Conservation (phyloP, 116 monocot genomes). For the Zostera marina region DNA sequence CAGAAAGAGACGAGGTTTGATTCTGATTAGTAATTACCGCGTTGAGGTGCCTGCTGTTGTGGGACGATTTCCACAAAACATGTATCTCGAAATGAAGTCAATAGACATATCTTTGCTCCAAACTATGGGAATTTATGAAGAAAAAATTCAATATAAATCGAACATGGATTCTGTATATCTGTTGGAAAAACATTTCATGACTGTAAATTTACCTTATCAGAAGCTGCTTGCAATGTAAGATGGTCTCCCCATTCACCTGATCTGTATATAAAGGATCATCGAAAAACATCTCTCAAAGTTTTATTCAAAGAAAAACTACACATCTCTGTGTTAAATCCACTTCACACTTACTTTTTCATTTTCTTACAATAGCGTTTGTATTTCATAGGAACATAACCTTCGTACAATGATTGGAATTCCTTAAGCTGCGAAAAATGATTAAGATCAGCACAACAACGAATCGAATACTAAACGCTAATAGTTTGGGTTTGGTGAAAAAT, state of each 20-base stretch:
- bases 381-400: conserved; percentile 98
- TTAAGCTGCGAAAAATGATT: conserved; percentile 52
- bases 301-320: too few relatives aligned
- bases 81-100: conserved; percentile 98
- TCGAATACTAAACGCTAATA: too few relatives aligned
- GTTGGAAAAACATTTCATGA: background rate
- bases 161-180: background rate
- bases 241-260: conserved; percentile 99
- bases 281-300: background rate
- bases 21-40: conserved; percentile 64
- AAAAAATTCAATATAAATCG: background rate
- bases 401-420: conserved; percentile 55
- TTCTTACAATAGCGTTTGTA: conserved; percentile 87
- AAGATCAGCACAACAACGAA: background rate
- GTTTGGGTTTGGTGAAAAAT: background rate
- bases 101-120: conserved; percentile 84
- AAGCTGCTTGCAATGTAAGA: conserved; percentile 96
- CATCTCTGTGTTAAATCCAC: too few relatives aligned
- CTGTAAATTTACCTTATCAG: conserved; percentile 61
- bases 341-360: conserved; percentile 81
- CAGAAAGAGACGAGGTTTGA: background rate
- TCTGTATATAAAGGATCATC: conserved; percentile 42
- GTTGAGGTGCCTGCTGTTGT: conserved; percentile 50
- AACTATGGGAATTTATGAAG: conserved; percentile 41
- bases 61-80: conserved; percentile 95